Evolutionary conservation across 495 filamentous ascomycete genomes (phyloP).

Genomic region (Xylaria grammica): DNA sequence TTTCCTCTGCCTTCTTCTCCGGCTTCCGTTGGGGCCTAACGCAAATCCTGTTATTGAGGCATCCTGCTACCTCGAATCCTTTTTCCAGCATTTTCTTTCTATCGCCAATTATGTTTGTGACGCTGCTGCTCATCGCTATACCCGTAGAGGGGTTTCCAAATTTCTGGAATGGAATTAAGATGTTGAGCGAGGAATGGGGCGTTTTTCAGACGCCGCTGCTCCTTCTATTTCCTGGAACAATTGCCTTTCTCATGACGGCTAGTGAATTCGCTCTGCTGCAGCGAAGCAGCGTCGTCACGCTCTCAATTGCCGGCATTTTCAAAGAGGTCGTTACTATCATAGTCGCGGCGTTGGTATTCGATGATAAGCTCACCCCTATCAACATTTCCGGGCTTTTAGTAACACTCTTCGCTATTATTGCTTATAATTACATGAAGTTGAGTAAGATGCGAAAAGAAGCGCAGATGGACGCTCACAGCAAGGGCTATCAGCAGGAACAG

Average conservation of each 20-base stretch:
- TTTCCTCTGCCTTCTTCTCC: constrained; percentile 90
- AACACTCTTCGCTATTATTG: constrained; percentile 82
- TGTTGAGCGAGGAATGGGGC: constrained; percentile 72
- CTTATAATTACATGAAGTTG: constrained; percentile 96
- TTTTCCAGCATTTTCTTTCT: constrained; percentile 98
- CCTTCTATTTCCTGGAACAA: constrained; percentile 84
- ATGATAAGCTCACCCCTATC: constrained; percentile 85
- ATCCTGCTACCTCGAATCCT: constrained; percentile 94
- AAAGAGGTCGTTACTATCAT: constrained; percentile 98
- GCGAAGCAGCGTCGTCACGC: constrained; percentile 93
- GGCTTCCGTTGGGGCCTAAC: constrained; percentile 98
- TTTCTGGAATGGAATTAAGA: constrained; percentile 65
- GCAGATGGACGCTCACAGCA: constrained; percentile 47
- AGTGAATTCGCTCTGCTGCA: constrained; percentile 95
- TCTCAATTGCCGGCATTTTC: constrained; percentile 97
- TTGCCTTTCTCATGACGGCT: constrained; percentile 96
- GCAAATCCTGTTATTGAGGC: constrained; percentile 91
- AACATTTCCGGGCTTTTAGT: constrained; percentile 88
- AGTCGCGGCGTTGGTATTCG: constrained; percentile 85
- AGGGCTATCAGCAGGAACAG: constrained; percentile 31
- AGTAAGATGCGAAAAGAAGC: constrained; percentile 82
- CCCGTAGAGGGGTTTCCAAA: constrained; percentile 80
- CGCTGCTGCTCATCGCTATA: constrained; percentile 78
- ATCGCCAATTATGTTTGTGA: constrained; percentile 93
- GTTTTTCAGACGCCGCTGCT: constrained; percentile 58